Base-by-base conservation (phyloP, 2,329 filamentous ascomycete species). In the Clonostachys rhizophaga region DNA sequence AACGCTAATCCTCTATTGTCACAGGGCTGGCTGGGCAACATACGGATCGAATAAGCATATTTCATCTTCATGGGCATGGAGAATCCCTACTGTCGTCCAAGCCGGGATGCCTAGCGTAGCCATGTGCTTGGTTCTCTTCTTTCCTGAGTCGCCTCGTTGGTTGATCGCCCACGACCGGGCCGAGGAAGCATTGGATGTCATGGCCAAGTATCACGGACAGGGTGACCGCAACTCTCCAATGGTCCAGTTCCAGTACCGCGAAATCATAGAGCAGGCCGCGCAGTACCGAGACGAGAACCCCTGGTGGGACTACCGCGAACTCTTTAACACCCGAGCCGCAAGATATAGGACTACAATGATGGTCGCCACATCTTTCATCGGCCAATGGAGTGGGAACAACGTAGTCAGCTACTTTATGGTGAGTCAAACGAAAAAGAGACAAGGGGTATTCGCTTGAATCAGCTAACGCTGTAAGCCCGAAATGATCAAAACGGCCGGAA, bases 91-190 rank as follows among this genome's bases (percentile, higher is more conserved):
- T 8, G 67, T 79, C 54, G 61, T 79, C 3, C 78, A 81, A 54
- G 61, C 71, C 24, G 66, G 69, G 45, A 66, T 83, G n/a, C 79
- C 81, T 39, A 68, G 84, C 3, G 55, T 86, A 7, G 46, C 75
- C 3, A 70, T 85, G 3, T 68, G 84, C 48, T 60, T 68, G 5
- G 72, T 83, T 36, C 78, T 78, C 71, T 78, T 83, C 63, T 80
- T 86, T 58, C 83, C 83, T 3, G 83, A 87, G 54, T 81, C 78
- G 2, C 83, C 81, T 0, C 68, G 82, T 6, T 84, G 76, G 72
- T 70, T 86, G 2, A 73, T 78, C 48, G 70, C 33, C 63, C 71
- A 83, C 50, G 75, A 80, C 51, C 72, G 77, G 24, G 65, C 72
- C 12, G 78, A 82, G 18, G 71, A 83, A 52, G 80, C 79, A 1